A percentile compares a stretch with the other conserved stretches of the same genome.
Evolutionary conservation across 805 yeast species (phyloP).

Genomic region (Tetrapisispora phaffii): DNA sequence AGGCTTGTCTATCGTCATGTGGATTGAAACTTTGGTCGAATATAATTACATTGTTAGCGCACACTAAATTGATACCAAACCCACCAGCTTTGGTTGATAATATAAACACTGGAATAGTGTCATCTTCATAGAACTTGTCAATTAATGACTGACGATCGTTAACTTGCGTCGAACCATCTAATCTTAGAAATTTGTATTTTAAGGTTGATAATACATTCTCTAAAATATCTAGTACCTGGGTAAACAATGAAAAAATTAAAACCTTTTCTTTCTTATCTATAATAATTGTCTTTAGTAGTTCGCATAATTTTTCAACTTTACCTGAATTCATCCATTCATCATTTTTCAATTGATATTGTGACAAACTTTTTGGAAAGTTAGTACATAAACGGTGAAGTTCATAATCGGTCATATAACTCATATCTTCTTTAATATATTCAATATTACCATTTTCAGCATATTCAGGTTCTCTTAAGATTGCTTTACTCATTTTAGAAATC

Average conservation of each 20-base stretch:
- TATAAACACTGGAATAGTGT: conserved; percentile 72
- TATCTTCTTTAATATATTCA: conserved; percentile 77
- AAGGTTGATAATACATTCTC: conserved; percentile 61
- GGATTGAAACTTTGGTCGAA: conserved; percentile 95
- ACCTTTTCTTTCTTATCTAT: conserved; percentile 48
- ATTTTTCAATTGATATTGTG: conserved; percentile 42
- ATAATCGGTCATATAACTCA: conserved; percentile 89
- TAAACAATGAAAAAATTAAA: conserved; percentile 80
- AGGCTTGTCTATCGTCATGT: conserved; percentile 97
- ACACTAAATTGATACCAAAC: conserved; percentile 91
- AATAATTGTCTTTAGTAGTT: conserved; percentile 49
- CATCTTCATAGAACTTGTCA: conserved; percentile 78
- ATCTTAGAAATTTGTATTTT: conserved; percentile 62
- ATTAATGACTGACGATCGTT: conserved; percentile 87
- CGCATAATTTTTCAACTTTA: conserved; percentile 50
- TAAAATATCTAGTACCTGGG: conserved; percentile 82
- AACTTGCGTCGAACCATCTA: conserved; percentile 92
- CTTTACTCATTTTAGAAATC: conserved; percentile 59
- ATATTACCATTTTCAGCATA: conserved; percentile 65
- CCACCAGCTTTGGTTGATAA: conserved; percentile 97
- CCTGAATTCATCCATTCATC: conserved; percentile 60
- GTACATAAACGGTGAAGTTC: conserved; percentile 71
- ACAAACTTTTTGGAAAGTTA: conserved; percentile 58
- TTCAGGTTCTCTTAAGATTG: conserved; percentile 70
- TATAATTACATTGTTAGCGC: conserved; percentile 86